A percentile compares a stretch with the other conserved stretches of the same genome.
phyloP scores from a whole-genome alignment of 306 rosid species.

The Vigna radiata region DNA sequence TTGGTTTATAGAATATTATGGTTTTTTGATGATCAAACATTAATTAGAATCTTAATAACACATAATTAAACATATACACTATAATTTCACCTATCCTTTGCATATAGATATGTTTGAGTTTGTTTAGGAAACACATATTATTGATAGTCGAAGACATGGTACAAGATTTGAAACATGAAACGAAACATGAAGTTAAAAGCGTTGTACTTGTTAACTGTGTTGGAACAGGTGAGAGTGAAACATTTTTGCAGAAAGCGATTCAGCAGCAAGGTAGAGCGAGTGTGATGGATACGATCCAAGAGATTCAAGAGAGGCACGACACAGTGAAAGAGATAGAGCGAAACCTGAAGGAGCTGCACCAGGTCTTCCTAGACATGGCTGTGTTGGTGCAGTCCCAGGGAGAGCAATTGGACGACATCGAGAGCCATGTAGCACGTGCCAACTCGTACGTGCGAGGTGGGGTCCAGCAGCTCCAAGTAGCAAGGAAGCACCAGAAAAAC shows the following conservation, averaged over 20 bases:
- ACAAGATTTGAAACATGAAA: too few relatives aligned
- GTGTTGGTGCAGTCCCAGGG: slow-evolving; percentile 85
- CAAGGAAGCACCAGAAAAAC: slow-evolving; percentile 69
- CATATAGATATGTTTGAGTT: too few relatives aligned
- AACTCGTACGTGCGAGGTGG: slow-evolving; percentile 71
- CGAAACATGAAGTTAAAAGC: too few relatives aligned
- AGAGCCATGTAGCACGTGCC: slow-evolving; percentile 75
- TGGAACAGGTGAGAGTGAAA: slow-evolving; percentile 79
- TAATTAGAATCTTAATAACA: background rate
- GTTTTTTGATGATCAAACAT: background rate
- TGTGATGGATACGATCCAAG: slow-evolving; percentile 77
- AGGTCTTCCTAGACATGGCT: slow-evolving; percentile 87
- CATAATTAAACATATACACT: too few relatives aligned
- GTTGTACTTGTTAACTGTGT: background rate
- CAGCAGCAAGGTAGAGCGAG: slow-evolving; percentile 80
- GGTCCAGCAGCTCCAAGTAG: slow-evolving; percentile 59
- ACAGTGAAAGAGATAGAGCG: slow-evolving; percentile 79
- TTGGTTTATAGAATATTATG: background rate
- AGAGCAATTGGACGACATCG: slow-evolving; percentile 79
- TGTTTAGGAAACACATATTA: too few relatives aligned
- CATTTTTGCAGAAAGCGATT: slow-evolving; percentile 77
- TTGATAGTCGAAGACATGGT: too few relatives aligned
- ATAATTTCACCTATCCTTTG: too few relatives aligned
- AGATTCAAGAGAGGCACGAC: slow-evolving; percentile 91
- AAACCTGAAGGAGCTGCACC: slow-evolving; percentile 81